These are phyloP conservation scores for Oenanthe javanica DNA, from an alignment of 140 eudicot genomes.

Conservation along the genomic window DNA sequence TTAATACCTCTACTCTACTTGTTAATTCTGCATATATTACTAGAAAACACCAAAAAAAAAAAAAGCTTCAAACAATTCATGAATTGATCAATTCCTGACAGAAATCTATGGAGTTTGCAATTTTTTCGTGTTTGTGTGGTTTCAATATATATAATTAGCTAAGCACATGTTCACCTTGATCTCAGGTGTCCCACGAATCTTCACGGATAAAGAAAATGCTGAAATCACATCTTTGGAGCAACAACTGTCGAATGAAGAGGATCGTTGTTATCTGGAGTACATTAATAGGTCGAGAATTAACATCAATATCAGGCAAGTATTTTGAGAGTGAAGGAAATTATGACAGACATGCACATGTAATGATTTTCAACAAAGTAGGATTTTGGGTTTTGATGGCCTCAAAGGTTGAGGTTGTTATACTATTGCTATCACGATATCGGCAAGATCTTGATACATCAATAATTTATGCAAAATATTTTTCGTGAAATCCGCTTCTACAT, in stretches of 20 bases:
- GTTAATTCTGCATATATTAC: too few species aligned
- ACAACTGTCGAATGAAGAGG: conserved; percentile 39
- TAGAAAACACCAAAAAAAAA: too few species aligned
- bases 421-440: not conserved
- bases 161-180: not conserved
- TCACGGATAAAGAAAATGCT: conserved; percentile 68
- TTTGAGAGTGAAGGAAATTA: conserved; percentile 14
- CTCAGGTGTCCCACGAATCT: conserved; percentile 85
- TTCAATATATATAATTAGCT: not conserved
- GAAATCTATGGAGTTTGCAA: not conserved
- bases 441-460: not conserved
- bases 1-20: too few species aligned
- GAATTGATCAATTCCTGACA: too few species aligned
- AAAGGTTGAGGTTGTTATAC: not conserved
- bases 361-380: not conserved
- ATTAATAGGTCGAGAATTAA: conserved; percentile 76
- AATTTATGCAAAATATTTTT: not conserved
- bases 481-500: not conserved
- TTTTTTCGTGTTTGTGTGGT: not conserved
- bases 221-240: conserved; percentile 56
- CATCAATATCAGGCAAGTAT: conserved; percentile 93
- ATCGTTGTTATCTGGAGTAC: conserved; percentile 62
- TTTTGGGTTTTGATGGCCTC: not conserved
- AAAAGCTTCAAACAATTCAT: too few species aligned
- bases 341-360: not conserved